These are phyloP conservation scores for Neocucurbitaria cava DNA, from an alignment of 2,329 filamentous ascomycete species.

Conservation along the genomic window DNA sequence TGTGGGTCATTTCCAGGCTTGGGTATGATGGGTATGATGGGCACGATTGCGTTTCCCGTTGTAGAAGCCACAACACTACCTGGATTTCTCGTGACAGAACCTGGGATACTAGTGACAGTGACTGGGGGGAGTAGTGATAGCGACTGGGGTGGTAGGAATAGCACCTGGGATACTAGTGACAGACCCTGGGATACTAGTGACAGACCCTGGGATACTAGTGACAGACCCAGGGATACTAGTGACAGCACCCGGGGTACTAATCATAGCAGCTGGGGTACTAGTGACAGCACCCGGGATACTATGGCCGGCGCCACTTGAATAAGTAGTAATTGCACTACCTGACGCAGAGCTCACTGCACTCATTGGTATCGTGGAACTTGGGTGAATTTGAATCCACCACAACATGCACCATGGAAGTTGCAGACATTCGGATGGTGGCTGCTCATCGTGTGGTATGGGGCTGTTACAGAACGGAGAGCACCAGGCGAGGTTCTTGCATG, in stretches of 20 bases:
- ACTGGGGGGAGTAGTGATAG: too few relatives aligned
- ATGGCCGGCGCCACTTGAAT: too few relatives aligned
- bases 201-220: not conserved
- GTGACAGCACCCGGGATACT: too few relatives aligned
- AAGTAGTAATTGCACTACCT: too few relatives aligned
- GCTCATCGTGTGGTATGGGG: not conserved
- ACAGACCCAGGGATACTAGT: not conserved
- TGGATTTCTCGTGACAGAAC: not conserved
- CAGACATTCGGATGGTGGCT: conserved; percentile 1
- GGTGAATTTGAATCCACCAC: conserved; percentile 7
- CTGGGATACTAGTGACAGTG: not conserved
- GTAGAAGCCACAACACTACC: not conserved
- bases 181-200: not conserved
- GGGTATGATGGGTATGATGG: not conserved
- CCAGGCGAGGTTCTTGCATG: not conserved
- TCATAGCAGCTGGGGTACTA: too few relatives aligned
- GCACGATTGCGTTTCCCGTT: not conserved
- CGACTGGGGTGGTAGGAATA: not conserved
- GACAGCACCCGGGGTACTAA: not conserved
- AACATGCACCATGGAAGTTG: conserved; percentile 4
- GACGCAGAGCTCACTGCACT: too few relatives aligned
- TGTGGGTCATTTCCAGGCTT: conserved; percentile 1
- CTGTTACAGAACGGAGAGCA: not conserved
- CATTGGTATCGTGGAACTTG: too few relatives aligned
- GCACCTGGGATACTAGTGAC: not conserved